Percentiles rank a stretch among this genome's conserved stretches.
These are phyloP conservation scores for Asterionellopsis glacialis DNA, from an alignment of 108 stramenopile species.

Conservation along the genomic window DNA sequence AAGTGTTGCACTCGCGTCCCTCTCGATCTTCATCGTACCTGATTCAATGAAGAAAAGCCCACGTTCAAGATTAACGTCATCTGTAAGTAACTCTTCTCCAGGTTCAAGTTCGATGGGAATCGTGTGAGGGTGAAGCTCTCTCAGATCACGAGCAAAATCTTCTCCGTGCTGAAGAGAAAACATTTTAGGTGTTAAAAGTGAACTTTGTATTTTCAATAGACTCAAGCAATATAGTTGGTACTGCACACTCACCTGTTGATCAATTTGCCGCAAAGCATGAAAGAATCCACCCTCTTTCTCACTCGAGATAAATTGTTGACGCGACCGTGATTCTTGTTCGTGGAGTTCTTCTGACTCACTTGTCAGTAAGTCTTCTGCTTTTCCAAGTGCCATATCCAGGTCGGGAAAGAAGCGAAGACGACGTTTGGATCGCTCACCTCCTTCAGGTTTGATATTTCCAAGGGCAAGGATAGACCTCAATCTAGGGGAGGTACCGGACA, in stretches of 20 bases:
- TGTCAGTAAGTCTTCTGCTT: slow-evolving; percentile 55
- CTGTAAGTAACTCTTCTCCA: slow-evolving; percentile 25
- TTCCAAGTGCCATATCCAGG: slow-evolving; percentile 51
- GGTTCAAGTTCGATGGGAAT: slow-evolving; percentile 28
- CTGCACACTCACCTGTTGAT: slow-evolving; percentile 15
- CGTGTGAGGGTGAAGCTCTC: slow-evolving; percentile 39
- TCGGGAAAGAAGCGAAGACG: slow-evolving; percentile 47
- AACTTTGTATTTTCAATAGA: not conserved
- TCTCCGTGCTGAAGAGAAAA: slow-evolving; percentile 25
- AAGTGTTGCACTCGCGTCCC: not conserved
- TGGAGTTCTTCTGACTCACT: slow-evolving; percentile 17
- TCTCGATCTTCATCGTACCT: slow-evolving; percentile 27
- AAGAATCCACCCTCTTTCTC: slow-evolving; percentile 43
- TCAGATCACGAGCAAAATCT: slow-evolving; percentile 25
- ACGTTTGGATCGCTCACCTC: slow-evolving; percentile 17
- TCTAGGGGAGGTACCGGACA: slow-evolving; percentile 38
- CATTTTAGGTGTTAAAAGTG: not conserved
- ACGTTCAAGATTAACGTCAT: slow-evolving; percentile 21
- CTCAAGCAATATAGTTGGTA: not conserved
- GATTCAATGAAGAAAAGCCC: slow-evolving; percentile 70
- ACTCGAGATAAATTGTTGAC: slow-evolving; percentile 7
- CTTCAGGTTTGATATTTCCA: slow-evolving; percentile 49
- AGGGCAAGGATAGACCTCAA: slow-evolving; percentile 31
- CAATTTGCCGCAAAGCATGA: slow-evolving; percentile 49
- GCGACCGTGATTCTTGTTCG: slow-evolving; percentile 1